A percentile compares a stretch with the other conserved stretches of the same genome.
Evolutionary conservation across 2,329 filamentous ascomycete genomes (phyloP).

Genomic region (Paraphaeosphaeria minitans): DNA sequence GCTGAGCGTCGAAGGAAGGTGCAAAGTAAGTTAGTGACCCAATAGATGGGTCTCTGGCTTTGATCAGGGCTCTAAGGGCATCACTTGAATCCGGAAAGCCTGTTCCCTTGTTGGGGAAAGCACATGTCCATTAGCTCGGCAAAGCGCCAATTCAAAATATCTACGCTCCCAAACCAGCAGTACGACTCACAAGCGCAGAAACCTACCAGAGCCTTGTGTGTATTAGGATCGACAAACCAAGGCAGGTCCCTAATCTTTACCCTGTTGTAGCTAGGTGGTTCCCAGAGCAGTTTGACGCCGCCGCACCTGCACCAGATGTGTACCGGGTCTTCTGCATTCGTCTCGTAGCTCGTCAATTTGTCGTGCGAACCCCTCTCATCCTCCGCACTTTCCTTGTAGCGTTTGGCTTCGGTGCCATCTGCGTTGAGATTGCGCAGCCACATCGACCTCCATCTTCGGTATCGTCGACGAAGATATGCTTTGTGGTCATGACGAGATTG

Average conservation of each 20-base stretch:
- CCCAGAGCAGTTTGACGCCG: conserved; percentile 53
- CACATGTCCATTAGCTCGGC: conserved; percentile 48
- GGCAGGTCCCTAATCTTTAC: conserved; percentile 43
- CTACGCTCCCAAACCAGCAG: conserved; percentile 49
- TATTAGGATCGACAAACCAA: conserved; percentile 52
- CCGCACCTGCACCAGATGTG: conserved; percentile 55
- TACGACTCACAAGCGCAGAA: conserved; percentile 58
- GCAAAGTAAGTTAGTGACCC: conserved; percentile 53
- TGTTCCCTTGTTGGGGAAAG: conserved; percentile 23
- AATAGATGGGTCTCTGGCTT: conserved; percentile 43
- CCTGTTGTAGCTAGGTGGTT: conserved; percentile 36
- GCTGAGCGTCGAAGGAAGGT: conserved; percentile 53
- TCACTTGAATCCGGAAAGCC: conserved; percentile 38
- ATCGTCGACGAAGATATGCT: conserved; percentile 56
- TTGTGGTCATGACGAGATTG: conserved; percentile 33
- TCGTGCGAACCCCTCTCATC: conserved; percentile 14
- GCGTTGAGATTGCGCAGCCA: conserved; percentile 52
- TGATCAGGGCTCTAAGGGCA: conserved; percentile 46
- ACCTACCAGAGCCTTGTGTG: conserved; percentile 47
- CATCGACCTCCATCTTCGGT: conserved; percentile 59
- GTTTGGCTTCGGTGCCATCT: conserved; percentile 33
- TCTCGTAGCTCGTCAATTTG: conserved; percentile 14
- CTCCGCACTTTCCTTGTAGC: conserved; percentile 21
- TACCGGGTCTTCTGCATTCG: conserved; percentile 31
- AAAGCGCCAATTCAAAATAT: conserved; percentile 56